phyloP scores from a whole-genome alignment of 371 early-diverging fungal genomes.

The Umbelopsis sp. region DNA sequence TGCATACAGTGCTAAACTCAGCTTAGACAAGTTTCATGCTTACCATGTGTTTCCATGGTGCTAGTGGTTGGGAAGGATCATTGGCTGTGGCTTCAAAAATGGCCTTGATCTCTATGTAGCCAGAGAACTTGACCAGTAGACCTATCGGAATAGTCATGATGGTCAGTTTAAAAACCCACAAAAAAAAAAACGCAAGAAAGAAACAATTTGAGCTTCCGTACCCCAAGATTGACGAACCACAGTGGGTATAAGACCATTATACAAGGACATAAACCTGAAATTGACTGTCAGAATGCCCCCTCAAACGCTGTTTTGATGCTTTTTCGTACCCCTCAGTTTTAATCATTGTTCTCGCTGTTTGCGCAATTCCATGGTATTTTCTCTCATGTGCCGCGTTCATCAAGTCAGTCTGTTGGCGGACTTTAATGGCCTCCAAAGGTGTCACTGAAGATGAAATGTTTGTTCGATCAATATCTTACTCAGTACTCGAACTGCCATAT shows the following conservation, averaged over 20 bases:
- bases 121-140: constrained; percentile 55
- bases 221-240: constrained; percentile 56
- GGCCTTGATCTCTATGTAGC: constrained; percentile 47
- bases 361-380: constrained; percentile 47
- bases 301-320: not conserved
- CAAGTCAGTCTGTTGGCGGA: constrained; percentile 58
- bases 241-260: constrained; percentile 53
- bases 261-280: constrained; percentile 46
- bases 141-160: constrained; percentile 24
- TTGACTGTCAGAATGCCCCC: not conserved
- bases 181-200: too few species aligned
- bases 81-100: constrained; percentile 39
- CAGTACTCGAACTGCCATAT: not conserved
- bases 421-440: constrained; percentile 57
- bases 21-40: not conserved
- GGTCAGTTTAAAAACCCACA: too few species aligned
- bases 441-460: constrained; percentile 33
- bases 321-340: constrained; percentile 48
- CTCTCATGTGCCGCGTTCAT: constrained; percentile 31
- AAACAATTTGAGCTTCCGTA: constrained; percentile 11
- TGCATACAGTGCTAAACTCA: not conserved
- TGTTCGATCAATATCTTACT: not conserved
- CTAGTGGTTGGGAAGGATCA: constrained; percentile 31
- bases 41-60: constrained; percentile 55
- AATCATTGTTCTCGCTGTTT: constrained; percentile 46